phyloP scores from a whole-genome alignment of 73 alveolate species.

The Breviolum minutum region DNA sequence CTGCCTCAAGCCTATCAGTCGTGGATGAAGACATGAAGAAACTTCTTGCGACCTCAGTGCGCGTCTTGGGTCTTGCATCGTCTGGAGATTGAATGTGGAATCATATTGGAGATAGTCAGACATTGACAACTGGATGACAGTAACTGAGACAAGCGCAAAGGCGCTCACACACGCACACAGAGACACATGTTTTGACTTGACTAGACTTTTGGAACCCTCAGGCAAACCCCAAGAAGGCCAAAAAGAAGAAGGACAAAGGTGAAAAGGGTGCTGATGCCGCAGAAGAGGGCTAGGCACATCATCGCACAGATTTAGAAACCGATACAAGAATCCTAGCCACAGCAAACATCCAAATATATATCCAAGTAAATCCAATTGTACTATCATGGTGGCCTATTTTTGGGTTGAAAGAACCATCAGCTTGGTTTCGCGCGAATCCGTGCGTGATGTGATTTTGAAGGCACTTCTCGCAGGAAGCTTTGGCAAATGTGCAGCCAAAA shows the following conservation, averaged over 20 bases:
- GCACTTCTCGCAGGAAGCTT: not conserved
- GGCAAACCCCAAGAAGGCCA: slow-evolving; percentile 95
- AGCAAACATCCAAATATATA: no score
- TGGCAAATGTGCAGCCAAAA: slow-evolving; percentile 52
- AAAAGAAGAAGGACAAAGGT: slow-evolving; percentile 78
- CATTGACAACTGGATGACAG: not conserved
- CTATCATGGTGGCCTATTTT: not conserved
- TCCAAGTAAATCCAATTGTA: not conserved
- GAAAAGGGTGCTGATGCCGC: slow-evolving; percentile 61
- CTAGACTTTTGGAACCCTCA: not conserved
- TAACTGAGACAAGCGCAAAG: not conserved
- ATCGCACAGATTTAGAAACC: not conserved
- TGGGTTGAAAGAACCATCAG: no score
- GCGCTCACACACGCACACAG: not conserved
- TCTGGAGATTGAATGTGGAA: no score
- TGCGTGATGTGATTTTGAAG: slow-evolving; percentile 58
- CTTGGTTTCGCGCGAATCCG: not conserved
- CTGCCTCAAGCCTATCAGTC: slow-evolving; percentile 53
- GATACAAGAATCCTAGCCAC: no score
- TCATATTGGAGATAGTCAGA: no score
- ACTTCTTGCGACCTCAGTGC: slow-evolving; percentile 36
- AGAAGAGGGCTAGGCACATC: slow-evolving; percentile 35
- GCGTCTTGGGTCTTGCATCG: not conserved
- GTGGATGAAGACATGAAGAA: slow-evolving; percentile 84
- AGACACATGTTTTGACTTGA: no score